Evolutionary conservation across 2,329 filamentous ascomycete species (phyloP).

Genomic region (Byssochlamys sp.): DNA sequence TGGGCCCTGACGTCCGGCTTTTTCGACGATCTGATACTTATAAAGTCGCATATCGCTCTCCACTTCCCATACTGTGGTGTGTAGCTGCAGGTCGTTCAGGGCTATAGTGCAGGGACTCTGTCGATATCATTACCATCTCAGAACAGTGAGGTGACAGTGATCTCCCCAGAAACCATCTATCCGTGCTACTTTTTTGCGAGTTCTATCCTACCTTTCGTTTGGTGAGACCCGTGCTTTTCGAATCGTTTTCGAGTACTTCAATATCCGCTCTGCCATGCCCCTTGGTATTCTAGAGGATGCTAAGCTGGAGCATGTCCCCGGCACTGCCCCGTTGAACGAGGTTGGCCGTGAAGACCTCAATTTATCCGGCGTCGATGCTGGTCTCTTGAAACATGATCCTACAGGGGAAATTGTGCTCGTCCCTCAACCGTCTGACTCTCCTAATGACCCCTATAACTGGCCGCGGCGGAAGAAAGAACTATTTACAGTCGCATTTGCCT

Average conservation of each 20-base stretch:
- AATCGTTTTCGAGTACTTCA: not conserved
- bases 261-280: conserved; percentile 14
- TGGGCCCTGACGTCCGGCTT: not conserved
- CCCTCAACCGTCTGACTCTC: conserved; percentile 16
- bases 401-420: conserved; percentile 18
- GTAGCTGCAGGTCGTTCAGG: not conserved
- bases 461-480: conserved; percentile 23
- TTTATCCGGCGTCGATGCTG: conserved; percentile 14
- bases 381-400: conserved; percentile 24
- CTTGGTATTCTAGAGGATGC: conserved; percentile 21
- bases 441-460: conserved; percentile 19
- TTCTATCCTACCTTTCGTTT: not conserved
- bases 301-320: conserved; percentile 22
- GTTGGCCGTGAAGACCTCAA: conserved; percentile 8
- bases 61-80: not conserved
- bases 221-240: not conserved
- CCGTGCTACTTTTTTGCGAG: not conserved
- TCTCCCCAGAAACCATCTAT: not conserved
- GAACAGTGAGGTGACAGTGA: not conserved
- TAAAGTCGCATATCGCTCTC: not conserved
- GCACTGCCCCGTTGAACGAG: conserved; percentile 19
- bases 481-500: conserved; percentile 32
- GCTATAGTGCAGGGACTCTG: not conserved
- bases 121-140: not conserved
- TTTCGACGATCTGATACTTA: not conserved